phyloP scores from a whole-genome alignment of 148 eudicot species.

The Diospyros lotus region DNA sequence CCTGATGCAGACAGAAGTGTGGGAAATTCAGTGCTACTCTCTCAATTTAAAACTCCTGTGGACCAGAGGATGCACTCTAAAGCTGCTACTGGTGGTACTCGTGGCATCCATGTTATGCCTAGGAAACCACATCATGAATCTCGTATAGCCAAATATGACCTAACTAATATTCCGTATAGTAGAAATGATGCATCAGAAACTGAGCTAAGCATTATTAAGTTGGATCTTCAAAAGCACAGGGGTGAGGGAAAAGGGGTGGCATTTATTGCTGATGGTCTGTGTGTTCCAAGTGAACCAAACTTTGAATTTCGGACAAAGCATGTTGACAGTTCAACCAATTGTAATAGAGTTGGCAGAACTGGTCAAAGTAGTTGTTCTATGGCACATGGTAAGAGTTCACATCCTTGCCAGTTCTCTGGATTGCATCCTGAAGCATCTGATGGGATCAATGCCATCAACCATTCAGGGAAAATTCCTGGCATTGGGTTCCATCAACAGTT shows the following conservation, averaged over 20 bases:
- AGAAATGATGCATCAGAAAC: constrained; percentile 19
- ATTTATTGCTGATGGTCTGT: constrained; percentile 17
- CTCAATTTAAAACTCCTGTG: constrained; percentile 20
- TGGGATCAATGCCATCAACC: constrained; percentile 20
- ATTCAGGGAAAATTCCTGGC: constrained; percentile 16
- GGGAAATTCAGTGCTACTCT: constrained; percentile 16
- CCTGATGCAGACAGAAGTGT: constrained; percentile 20
- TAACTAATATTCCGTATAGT: constrained; percentile 17
- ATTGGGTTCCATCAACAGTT: constrained; percentile 13
- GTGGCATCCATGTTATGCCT: constrained; percentile 20
- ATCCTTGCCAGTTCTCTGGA: constrained; percentile 17
- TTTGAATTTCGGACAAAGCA: constrained; percentile 20
- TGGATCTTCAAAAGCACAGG: constrained; percentile 21
- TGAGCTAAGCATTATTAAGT: constrained; percentile 13
- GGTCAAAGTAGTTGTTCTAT: constrained; percentile 16
- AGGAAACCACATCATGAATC: constrained; percentile 26
- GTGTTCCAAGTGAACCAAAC: constrained; percentile 27
- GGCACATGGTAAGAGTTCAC: constrained; percentile 20
- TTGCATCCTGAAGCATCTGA: constrained; percentile 17
- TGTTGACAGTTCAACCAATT: constrained; percentile 27
- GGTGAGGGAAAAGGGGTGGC: constrained; percentile 21
- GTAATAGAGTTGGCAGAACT: constrained; percentile 17
- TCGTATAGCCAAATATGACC: constrained; percentile 19
- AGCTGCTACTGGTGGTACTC: constrained; percentile 16
- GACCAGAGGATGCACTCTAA: constrained; percentile 17